Evolutionary conservation across 2,329 filamentous ascomycete species (phyloP), one percentile per base, ranked within the genome.

Genomic region (Penicillium olsonii): DNA sequence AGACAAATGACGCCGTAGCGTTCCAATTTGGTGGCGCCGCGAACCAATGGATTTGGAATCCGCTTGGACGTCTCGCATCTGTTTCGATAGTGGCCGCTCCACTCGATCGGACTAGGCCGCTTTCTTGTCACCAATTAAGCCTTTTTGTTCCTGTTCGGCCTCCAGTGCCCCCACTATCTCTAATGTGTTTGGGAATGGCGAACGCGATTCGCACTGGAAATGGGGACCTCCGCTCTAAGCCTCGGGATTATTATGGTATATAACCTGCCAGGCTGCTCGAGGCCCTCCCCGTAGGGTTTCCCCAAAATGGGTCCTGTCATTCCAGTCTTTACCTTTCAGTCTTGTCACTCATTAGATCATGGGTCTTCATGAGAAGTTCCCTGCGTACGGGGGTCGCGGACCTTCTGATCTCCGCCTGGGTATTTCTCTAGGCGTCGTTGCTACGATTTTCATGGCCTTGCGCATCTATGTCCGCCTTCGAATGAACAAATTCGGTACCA

Each of bases 401-500:
- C 57, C 57, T 5, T 42, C 43, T 31, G 57, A 60, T 31, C 18
- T 60, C 14, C 53, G 53, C 22, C 26, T 60, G 20, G 57, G 57
- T 20, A 51, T 60, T 37, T 19, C 48, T 6, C 37, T 60, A 17
- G 53, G 48, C 8, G 12, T 45, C 41, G 48, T 60, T 40, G 57
- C 57, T 12, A 60, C 57, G 14, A 52, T 53, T 15, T 56, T 60
- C 20, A 60, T 60, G 53, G 34, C 41, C 2, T 17, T 60, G 31
- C 55, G 57, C 7, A 42, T 60, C 5, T 60, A 60, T 45, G 55
- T 60, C 12, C 55, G 57, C 22, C 31, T 60, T 17, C 53, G 52
- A 9, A 26, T 60, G 9, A 60, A 60, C 37, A 60, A 60, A 34
- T 60, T 60, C 20, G 57, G 57, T 12, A 60, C 57, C 10, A 56